Evolutionary conservation across 23 red algal genomes (phyloP), one percentile per base, ranked within the genome.

Genomic region (Agarophyton chilense): DNA sequence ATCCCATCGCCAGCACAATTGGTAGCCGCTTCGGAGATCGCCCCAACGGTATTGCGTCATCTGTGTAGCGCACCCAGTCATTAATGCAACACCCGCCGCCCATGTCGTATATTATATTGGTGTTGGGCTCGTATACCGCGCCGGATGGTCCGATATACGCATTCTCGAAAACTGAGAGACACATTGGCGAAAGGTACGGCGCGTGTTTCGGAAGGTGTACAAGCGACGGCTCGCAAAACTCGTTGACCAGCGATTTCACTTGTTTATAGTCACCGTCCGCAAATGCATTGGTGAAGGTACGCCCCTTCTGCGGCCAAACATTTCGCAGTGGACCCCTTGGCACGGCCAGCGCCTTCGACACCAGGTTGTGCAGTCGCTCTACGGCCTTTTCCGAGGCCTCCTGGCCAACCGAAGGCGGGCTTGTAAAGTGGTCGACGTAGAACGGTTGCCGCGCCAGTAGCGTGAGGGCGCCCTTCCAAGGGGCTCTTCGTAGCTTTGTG

Each of bases 51-150:
- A 77, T 66, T 47, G 71, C 74, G 4, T 79, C 67, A 28, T 77
- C 50, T 6, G 71, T 56, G 21, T 89, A 61, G 31, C 85, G 40
- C 17, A 35, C 44, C 85, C 85, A 89, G 36, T 89, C 85, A 67
- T 5, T 9, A n/a, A 45, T 17, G 29, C 85, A 89, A 56, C 85
- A 89, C 21, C 85, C 85, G 52, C 85, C 85, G 10, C 16, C 73
- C 40, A 78, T 67, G 28, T 89, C 85, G 72, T 89, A 42, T 16
- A 78, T 32, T 7, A 55, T 21, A 36, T 79, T 60, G 31, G 25
- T 49, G 0, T 78, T 55, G 22, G 85, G 85, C 19, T 89, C 29
- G 35, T 64, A 63, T 33, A 79, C 71, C 41, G 47, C 72, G 25
- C 85, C 85, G 47, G 53, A 40, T 17, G 34, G 34, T 9, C 71